phyloP scores from a whole-genome alignment of 2,329 filamentous ascomycete genomes.

The Cercospora zeina region DNA sequence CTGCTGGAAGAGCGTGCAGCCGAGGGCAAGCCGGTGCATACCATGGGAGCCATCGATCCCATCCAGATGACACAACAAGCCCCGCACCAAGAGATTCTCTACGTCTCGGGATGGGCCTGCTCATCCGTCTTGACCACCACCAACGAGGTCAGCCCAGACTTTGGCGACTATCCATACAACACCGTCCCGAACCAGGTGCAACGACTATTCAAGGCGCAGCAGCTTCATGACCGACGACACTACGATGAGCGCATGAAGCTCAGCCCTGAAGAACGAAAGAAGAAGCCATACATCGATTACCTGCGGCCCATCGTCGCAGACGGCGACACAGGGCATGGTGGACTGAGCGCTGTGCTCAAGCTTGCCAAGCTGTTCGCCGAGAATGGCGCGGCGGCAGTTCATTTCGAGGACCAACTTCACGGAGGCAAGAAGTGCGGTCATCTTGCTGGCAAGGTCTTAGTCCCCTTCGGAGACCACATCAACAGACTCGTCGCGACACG shows the following conservation, averaged over 20 bases:
- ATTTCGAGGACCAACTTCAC: constrained; percentile 97
- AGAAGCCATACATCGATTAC: constrained; percentile 85
- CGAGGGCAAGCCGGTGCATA: constrained; percentile 86
- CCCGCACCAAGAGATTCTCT: constrained; percentile 90
- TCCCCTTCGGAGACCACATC: constrained; percentile 92
- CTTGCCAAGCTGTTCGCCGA: constrained; percentile 96
- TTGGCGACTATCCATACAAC: constrained; percentile 98
- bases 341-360: constrained; percentile 89
- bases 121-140: constrained; percentile 89
- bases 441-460: constrained; percentile 91
- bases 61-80: constrained; percentile 99
- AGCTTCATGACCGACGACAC: constrained; percentile 93
- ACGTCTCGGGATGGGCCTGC: constrained; percentile 96
- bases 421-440: constrained; percentile 99
- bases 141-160: constrained; percentile 96
- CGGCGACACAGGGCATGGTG: constrained; percentile 92
- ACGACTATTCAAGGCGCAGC: constrained; percentile 91
- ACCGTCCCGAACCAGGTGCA: constrained; percentile 98
- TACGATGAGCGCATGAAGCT: constrained; percentile 83
- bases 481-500: constrained; percentile 87
- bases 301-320: constrained; percentile 93
- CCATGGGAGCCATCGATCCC: constrained; percentile 98
- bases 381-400: constrained; percentile 91
- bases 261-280: constrained; percentile 68
- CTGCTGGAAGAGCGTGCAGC: constrained; percentile 75